A percentile compares a stretch with the other conserved stretches of the same genome.
These are phyloP conservation scores for Macadamia tetraphylla DNA, from an alignment of 164 flowering plant genomes.

Conservation along the genomic window DNA sequence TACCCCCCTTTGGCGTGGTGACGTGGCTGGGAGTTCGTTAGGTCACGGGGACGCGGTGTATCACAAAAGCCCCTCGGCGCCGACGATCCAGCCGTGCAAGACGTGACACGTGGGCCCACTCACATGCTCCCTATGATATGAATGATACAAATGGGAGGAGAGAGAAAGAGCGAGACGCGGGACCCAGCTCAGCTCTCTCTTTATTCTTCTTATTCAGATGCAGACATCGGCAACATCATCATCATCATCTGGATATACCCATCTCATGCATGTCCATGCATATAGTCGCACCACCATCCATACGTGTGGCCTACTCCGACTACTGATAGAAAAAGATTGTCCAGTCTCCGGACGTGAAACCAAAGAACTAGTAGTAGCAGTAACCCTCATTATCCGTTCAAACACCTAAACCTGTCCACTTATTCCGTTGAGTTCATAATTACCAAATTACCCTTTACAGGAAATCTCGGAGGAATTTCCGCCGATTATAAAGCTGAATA, in stretches of 20 bases:
- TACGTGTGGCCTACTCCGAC: neutral
- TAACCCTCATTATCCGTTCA: too few relatives aligned
- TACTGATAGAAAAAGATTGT: neutral
- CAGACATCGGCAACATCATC: neutral
- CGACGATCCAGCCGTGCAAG: slow-evolving; percentile 41
- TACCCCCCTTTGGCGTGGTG: neutral
- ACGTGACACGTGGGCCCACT: slow-evolving; percentile 43
- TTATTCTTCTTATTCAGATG: too few relatives aligned
- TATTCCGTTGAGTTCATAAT: too few relatives aligned
- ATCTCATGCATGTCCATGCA: neutral
- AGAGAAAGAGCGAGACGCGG: neutral
- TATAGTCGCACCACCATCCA: neutral
- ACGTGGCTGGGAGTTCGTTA: neutral
- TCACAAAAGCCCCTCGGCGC: slow-evolving; percentile 12
- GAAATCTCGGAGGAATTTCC: too few relatives aligned
- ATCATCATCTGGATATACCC: neutral
- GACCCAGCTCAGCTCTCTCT: neutral
- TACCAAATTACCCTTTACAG: too few relatives aligned
- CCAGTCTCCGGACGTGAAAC: too few relatives aligned
- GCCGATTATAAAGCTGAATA: too few relatives aligned
- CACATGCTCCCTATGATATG: slow-evolving; percentile 5
- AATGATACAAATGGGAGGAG: too few relatives aligned
- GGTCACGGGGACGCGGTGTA: slow-evolving; percentile 14
- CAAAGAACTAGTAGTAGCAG: too few relatives aligned
- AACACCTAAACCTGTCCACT: too few relatives aligned